Evolutionary conservation across 768 basidiomycete genomes (phyloP), one percentile per base, ranked within the genome.

Genomic region (Kwoniella mangroviensis): DNA sequence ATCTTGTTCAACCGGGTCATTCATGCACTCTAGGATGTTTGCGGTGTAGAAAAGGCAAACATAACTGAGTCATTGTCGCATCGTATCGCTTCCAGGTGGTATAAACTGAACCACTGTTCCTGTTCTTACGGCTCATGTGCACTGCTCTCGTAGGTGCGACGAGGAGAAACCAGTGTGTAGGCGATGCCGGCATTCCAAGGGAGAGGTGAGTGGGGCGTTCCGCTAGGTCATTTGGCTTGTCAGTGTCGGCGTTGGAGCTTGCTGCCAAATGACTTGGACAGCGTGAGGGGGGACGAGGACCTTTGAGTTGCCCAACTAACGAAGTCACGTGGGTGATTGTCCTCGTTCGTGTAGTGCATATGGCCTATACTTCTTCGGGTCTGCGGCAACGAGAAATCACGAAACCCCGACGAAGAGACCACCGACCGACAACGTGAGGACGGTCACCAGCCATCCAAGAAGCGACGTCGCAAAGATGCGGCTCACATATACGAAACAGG

Each of bases 81-180:
- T 45, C 61, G 40, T n/a, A 10, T 12, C 24, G 42, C 19, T 57
- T 15, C 59, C 41, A 13, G 59, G 34, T 34, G 1, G 6, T 34
- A 34, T 34, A 34, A 5, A 34, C 34, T 34, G 34, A 34, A 34
- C 6, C 42, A 42, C 59, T 61, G 13, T 28, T 13, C 19, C 12
- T 26, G 28, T 17, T 19, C 28, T 61, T 17, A 0, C 11, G 26
- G 19, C n/a, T n/a, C 21, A 34, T 24, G 41, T 41, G 10, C 11
- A 10, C 43, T 34, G 34, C 34, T 34, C 34, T 34, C 34, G 34
- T 34, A 63, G 61, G 61, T 63, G 62, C 49, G 62, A 63, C 26
- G 62, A 63, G 45, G 62, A 63, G 62, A 63, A 63, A 28, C 62
- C 62, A 6, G 51, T 49, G 4, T 63, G 62, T 53, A 10, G 51